Evolutionary conservation across 208 protist species (phyloP).

Genomic region (Wallacemonas sp.): DNA sequence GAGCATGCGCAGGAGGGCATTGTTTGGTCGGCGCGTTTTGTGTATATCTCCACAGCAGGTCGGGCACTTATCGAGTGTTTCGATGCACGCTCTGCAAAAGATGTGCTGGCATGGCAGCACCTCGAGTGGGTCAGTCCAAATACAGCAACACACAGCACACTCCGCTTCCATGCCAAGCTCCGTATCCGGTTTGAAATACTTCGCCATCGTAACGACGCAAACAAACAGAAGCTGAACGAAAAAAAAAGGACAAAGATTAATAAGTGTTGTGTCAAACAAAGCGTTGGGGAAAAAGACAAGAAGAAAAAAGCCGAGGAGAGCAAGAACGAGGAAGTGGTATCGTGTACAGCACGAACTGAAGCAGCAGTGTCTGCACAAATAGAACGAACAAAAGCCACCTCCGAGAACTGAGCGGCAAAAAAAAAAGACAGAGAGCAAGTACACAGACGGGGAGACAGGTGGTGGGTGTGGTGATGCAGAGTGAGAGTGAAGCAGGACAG

Average conservation of each 20-base stretch:
- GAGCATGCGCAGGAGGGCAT: conserved; percentile 48
- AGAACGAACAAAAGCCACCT: too few species aligned
- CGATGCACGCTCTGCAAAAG: conserved; percentile 51
- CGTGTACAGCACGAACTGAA: too few species aligned
- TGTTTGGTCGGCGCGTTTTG: conserved; percentile 27
- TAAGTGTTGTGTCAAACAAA: too few species aligned
- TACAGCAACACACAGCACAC: conserved; percentile 44
- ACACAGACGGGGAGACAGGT: too few species aligned
- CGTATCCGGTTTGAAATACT: conserved; percentile 47
- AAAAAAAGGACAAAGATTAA: conserved; percentile 5
- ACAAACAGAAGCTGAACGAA: background rate
- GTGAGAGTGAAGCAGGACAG: too few species aligned
- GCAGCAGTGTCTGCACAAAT: too few species aligned
- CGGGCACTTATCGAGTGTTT: conserved; percentile 39
- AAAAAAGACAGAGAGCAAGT: too few species aligned
- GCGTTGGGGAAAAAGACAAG: too few species aligned
- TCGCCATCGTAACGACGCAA: conserved; percentile 23
- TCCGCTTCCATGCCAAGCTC: conserved; percentile 43
- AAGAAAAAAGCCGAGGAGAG: background rate
- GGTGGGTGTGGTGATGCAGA: too few species aligned
- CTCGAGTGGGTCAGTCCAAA: conserved; percentile 52
- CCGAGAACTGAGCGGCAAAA: too few species aligned
- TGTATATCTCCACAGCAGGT: conserved; percentile 38
- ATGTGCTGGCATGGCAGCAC: conserved; percentile 57
- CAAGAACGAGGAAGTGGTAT: too few species aligned